Base-by-base conservation (phyloP, 768 basidiomycete species). In the Jaapia argillacea region DNA sequence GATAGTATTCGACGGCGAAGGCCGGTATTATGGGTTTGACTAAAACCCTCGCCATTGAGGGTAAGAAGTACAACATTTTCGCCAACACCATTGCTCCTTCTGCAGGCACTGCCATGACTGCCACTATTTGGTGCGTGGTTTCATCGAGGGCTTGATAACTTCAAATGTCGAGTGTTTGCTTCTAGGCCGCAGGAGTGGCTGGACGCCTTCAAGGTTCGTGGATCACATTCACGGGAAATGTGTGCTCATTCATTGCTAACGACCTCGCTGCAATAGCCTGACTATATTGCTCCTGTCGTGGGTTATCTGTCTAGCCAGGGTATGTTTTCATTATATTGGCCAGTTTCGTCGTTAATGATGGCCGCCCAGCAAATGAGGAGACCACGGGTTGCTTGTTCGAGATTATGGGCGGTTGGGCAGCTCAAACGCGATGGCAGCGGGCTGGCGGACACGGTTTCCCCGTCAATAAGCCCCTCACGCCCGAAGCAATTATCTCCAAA, bases 51-150 rank as follows among this genome's bases (percentile, higher is more conserved):
- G 91, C 82, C 2, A 79, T 92, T 44, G 96, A 99, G 62, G 96
- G 96, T 40, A 71, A 73, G 57, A 89, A 89, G 58, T 91, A 94
- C 62, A 80, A 82, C 58, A 97, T 99, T 55, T 55, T 91, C 40
- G 86, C 79, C 50, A 99, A 99, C 58, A 72, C 74, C 41, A 81
- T 97, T 47, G 88, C 86, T 24, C 89, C 91, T 1, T 79, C 79
- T 27, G 91, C 89, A 23, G 90, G 89, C 6, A 93, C 89, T 16
- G 86, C 88, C 14, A 92, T 93, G 90, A 92, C 87, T 6, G 75
- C 75, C 56, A 90, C 88, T 1, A 61, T 89, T 53, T 91, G 83
- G 81, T 75, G 55, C 41, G 68, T 57, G 24, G 45, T 20, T 25
- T 45, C n/a, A n/a, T n/a, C 21, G 26, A 18, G 47, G 48, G 23